These are phyloP conservation scores for Physaria fendleri DNA, from an alignment of 345 rosid species.

Conservation along the genomic window DNA sequence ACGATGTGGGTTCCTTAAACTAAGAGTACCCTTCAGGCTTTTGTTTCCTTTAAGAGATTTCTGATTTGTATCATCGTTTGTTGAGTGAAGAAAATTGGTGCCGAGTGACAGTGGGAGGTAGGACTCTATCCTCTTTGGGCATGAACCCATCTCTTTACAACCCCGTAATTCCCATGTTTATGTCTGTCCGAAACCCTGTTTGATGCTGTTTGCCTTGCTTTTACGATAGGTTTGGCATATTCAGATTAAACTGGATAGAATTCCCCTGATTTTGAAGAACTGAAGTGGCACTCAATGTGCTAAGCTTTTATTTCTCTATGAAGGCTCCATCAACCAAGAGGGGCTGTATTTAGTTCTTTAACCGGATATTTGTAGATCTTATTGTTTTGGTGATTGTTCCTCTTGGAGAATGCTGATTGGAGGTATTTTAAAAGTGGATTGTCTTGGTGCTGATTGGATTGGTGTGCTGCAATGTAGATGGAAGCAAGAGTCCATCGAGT, in stretches of 20 bases:
- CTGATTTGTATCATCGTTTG: conserved; percentile 36
- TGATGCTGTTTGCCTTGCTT: conserved; percentile 65
- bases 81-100: conserved; percentile 35
- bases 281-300: conserved; percentile 48
- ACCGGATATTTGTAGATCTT: conserved; percentile 32
- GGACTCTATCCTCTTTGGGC: conserved; percentile 49
- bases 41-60: conserved; percentile 12
- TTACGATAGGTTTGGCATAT: conserved; percentile 60
- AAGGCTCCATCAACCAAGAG: conserved; percentile 51
- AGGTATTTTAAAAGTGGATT: conserved; percentile 51
- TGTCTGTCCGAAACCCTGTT: conserved; percentile 37
- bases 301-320: conserved; percentile 34
- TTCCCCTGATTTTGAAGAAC: conserved; percentile 44
- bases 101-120: conserved; percentile 52
- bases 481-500: conserved; percentile 55
- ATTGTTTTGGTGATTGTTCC: conserved; percentile 56
- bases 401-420: conserved; percentile 62
- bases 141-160: conserved; percentile 31
- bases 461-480: conserved; percentile 59
- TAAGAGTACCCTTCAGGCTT: conserved; percentile 17
- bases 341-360: conserved; percentile 35
- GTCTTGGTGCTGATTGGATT: conserved; percentile 59
- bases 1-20: conserved; percentile 5
- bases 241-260: conserved; percentile 43
- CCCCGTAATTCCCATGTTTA: conserved; percentile 29